Evolutionary conservation across 768 basidiomycete genomes (phyloP).

Genomic region (Russula sp.): DNA sequence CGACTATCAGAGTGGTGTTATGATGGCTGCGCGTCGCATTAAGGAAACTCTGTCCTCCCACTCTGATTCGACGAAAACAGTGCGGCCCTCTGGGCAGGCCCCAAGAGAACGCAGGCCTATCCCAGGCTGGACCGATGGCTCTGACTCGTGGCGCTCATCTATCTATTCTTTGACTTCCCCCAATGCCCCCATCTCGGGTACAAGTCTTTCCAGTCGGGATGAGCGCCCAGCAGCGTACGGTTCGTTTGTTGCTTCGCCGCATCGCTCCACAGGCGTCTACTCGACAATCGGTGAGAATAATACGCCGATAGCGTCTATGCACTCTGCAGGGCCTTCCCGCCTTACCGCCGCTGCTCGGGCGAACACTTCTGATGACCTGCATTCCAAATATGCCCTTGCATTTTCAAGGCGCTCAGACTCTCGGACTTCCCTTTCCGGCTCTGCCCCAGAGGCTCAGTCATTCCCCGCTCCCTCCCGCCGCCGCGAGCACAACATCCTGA

Average conservation of each 20-base stretch:
- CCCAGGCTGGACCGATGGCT: conserved; percentile 65
- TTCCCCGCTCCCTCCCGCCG: conserved; percentile 30
- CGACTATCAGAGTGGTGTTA: conserved; percentile 52
- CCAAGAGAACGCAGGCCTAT: conserved; percentile 36
- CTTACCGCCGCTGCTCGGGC: conserved; percentile 26
- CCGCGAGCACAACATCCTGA: conserved; percentile 49
- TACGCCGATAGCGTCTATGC: conserved; percentile 15
- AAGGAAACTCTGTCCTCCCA: conserved; percentile 38
- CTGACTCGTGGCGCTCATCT: conserved; percentile 56
- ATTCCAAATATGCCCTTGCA: conserved; percentile 48
- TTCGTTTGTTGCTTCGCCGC: conserved; percentile 46
- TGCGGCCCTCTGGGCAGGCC: conserved; percentile 15
- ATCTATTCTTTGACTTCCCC: conserved; percentile 49
- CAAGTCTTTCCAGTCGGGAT: conserved; percentile 26
- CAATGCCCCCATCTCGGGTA: conserved; percentile 23
- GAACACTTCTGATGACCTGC: conserved; percentile 37
- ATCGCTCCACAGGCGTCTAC: conserved; percentile 40
- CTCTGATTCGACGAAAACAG: conserved; percentile 29
- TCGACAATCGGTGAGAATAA: conserved; percentile 37
- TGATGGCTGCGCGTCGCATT: conserved; percentile 61
- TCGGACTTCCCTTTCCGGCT: conserved; percentile 33
- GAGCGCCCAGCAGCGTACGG: conserved; percentile 34
- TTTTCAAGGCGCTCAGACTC: conserved; percentile 51
- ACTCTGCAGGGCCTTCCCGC: conserved; percentile 21
- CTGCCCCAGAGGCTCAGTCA: conserved; percentile 29